Percentiles rank a stretch among this genome's conserved stretches.
phyloP scores from a whole-genome alignment of 495 filamentous ascomycete genomes.

The Podospora pseudocomata region DNA sequence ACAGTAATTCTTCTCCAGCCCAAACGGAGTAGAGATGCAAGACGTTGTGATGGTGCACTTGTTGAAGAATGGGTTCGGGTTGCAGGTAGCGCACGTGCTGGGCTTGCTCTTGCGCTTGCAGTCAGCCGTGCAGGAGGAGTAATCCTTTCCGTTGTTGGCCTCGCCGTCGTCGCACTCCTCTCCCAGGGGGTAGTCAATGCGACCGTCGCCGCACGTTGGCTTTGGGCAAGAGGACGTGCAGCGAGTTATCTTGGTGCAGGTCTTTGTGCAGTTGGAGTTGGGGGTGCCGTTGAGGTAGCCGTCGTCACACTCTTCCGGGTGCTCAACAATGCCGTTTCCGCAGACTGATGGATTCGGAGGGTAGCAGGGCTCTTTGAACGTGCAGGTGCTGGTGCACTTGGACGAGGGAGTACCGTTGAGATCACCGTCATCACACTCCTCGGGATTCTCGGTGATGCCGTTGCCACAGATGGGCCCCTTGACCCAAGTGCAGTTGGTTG shows the following conservation, averaged over 20 bases:
- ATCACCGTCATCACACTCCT: conserved; percentile 26
- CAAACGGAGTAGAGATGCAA: conserved; percentile 16
- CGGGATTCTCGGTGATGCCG: conserved; percentile 20
- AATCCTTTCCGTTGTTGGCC: conserved; percentile 20
- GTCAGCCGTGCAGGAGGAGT: conserved; percentile 13
- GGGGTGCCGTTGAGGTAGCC: conserved; percentile 18
- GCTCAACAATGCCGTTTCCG: conserved; percentile 23
- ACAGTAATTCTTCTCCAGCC: conserved; percentile 17
- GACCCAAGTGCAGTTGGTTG: conserved; percentile 17
- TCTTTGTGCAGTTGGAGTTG: conserved; percentile 17
- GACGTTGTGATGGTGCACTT: conserved; percentile 28
- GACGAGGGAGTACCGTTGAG: conserved; percentile 18
- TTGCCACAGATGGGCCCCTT: conserved; percentile 15
- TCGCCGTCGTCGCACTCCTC: conserved; percentile 26
- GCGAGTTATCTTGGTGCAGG: conserved; percentile 9
- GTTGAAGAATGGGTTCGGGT: conserved; percentile 27
- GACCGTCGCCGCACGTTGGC: conserved; percentile 16
- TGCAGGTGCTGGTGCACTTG: conserved; percentile 17
- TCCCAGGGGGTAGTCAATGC: conserved; percentile 10
- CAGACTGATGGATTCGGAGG: conserved; percentile 18
- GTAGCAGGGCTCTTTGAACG: conserved; percentile 15
- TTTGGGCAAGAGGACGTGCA: not conserved
- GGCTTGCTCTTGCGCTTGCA: conserved; percentile 7
- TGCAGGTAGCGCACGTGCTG: conserved; percentile 19
- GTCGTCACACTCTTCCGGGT: conserved; percentile 19